Base-by-base conservation (phyloP, 2,329 filamentous ascomycete genomes). In the Chaetomium globosum region DNA sequence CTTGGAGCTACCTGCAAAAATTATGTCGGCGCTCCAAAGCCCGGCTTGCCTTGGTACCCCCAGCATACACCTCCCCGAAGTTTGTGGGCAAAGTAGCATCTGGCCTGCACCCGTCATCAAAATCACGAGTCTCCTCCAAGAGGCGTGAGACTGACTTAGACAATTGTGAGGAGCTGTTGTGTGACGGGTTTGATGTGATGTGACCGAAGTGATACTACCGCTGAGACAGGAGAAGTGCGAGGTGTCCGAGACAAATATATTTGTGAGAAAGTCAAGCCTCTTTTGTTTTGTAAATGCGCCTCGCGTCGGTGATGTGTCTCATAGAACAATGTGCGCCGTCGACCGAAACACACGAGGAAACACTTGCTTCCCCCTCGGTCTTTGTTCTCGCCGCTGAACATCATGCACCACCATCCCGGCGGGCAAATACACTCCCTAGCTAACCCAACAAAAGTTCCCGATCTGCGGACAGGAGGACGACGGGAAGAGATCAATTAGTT, bases 351-450 rank as follows among this genome's bases (percentile, higher is more conserved):
- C 4, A 26, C 30, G 12, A 36, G 48, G 46, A 56, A 56, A 56
- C 53, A 49, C 39, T 49, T 46, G 55, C 2, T 48, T 21, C 13
- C 51, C 36, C 51, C 36, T 61, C 51, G 23, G 26, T 55, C 36
- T 61, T 54, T 61, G 49, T 55, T 33, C 57, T 59, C 59, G 39
- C 59, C 36, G 59, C 8, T 13, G 10, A 21, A 19, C 9, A 36
- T 39, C 36, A 39, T 39, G 36, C 36, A 39, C 36, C 28, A 31
- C 26, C 26, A 26, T 54, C 19, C 23, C 12, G 23, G 48, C 52
- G 2, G 52, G 28, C 28, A 54, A 54, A 13, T 9, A 33, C 13
- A 16, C 1, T 13, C 1, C 1, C 10, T 12, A 39, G 2, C 36
- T 31, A n/a, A n/a, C n/a, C n/a, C 23, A 39, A 2, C 10, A 39